Conservation (phyloP, 2,329 filamentous ascomycete species). For the Claviceps citrina region DNA sequence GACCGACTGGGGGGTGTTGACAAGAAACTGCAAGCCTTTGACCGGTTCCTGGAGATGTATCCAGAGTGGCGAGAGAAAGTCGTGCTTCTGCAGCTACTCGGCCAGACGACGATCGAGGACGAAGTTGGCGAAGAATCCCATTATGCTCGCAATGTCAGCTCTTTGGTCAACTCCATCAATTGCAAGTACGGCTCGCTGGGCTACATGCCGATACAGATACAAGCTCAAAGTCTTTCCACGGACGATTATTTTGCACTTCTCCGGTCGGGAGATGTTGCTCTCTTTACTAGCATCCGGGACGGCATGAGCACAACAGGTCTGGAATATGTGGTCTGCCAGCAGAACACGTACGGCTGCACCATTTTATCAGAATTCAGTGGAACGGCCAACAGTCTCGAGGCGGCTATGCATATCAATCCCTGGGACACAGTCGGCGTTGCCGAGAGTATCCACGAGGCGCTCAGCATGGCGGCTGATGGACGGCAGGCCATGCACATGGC, state of each 20-base stretch:
- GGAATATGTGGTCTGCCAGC: slow-evolving; percentile 85
- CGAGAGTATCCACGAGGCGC: slow-evolving; percentile 61
- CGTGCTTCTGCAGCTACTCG: slow-evolving; percentile 85
- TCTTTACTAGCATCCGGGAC: slow-evolving; percentile 88
- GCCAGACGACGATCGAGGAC: slow-evolving; percentile 59
- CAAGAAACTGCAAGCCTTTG: slow-evolving; percentile 86
- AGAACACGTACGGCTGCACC: slow-evolving; percentile 67
- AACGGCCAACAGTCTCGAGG: slow-evolving; percentile 67
- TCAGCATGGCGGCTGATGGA: slow-evolving; percentile 55
- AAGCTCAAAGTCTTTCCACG: slow-evolving; percentile 74
- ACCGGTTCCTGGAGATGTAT: slow-evolving; percentile 74
- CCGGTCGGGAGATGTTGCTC: slow-evolving; percentile 70
- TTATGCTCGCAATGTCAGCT: slow-evolving; percentile 72
- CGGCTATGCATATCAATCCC: slow-evolving; percentile 88
- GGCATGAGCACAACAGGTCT: slow-evolving; percentile 97
- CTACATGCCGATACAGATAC: slow-evolving; percentile 86
- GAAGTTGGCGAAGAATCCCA: slow-evolving; percentile 65
- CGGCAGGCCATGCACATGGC: slow-evolving; percentile 22
- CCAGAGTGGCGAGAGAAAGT: slow-evolving; percentile 83
- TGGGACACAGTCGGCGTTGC: slow-evolving; percentile 81
- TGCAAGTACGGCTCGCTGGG: slow-evolving; percentile 74
- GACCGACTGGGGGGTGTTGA: slow-evolving; percentile 82
- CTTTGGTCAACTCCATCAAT: slow-evolving; percentile 80
- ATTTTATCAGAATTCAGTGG: slow-evolving; percentile 97
- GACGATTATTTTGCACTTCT: slow-evolving; percentile 88